Conservation (phyloP, 352 stramenopile species). For the Phytophthora pini region DNA sequence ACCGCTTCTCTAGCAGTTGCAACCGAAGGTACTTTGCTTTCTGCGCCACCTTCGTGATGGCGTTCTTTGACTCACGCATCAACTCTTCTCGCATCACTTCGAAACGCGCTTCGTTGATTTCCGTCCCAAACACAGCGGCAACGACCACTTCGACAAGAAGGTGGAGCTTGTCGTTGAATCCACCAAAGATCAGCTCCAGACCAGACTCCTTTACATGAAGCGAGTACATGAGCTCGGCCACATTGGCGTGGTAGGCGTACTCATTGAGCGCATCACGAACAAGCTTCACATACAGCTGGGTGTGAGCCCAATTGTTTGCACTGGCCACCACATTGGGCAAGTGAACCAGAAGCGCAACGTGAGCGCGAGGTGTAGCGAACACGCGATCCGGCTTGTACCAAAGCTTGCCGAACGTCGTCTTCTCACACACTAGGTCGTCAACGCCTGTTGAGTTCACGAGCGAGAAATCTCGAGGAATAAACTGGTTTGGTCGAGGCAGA, state of each 20-base stretch:
- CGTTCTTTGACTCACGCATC: slow-evolving; percentile 74
- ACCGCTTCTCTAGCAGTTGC: slow-evolving; percentile 59
- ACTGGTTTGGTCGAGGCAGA: slow-evolving; percentile 68
- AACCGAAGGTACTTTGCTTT: slow-evolving; percentile 75
- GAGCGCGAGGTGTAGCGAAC: slow-evolving; percentile 69
- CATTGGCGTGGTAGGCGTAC: slow-evolving; percentile 78
- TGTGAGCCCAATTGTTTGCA: slow-evolving; percentile 47
- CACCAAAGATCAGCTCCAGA: slow-evolving; percentile 73
- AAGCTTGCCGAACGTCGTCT: slow-evolving; percentile 54
- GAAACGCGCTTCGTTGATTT: slow-evolving; percentile 61
- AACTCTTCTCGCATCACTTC: slow-evolving; percentile 74
- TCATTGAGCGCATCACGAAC: slow-evolving; percentile 74
- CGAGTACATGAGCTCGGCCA: slow-evolving; percentile 77
- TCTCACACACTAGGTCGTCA: slow-evolving; percentile 39
- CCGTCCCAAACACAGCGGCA: slow-evolving; percentile 53
- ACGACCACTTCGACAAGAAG: slow-evolving; percentile 73
- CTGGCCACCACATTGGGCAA: slow-evolving; percentile 55
- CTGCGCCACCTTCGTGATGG: slow-evolving; percentile 55
- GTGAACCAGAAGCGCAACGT: slow-evolving; percentile 61
- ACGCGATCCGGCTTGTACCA: slow-evolving; percentile 70
- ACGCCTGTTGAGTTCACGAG: slow-evolving; percentile 43
- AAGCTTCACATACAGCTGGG: slow-evolving; percentile 68
- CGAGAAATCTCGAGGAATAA: slow-evolving; percentile 77
- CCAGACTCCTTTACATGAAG: slow-evolving; percentile 68
- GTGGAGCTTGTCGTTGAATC: slow-evolving; percentile 79